phyloP scores from a whole-genome alignment of 164 flowering plant species.

The Stephania cephalantha region DNA sequence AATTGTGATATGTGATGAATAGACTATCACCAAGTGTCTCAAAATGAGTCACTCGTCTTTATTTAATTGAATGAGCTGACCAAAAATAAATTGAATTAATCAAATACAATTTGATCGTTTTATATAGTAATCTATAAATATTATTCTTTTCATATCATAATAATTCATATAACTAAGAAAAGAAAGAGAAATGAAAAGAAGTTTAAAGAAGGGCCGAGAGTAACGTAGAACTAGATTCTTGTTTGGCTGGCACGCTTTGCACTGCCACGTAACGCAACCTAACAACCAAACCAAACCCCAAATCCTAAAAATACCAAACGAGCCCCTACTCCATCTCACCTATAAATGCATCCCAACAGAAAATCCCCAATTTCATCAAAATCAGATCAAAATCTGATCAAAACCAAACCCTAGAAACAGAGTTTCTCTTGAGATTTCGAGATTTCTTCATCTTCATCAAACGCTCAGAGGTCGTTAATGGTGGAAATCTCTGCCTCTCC shows the following conservation, averaged over 20 bases:
- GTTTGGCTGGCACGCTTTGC: background rate
- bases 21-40: too few relatives aligned
- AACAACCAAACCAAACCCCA: background rate
- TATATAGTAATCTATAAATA: too few relatives aligned
- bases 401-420: background rate
- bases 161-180: too few relatives aligned
- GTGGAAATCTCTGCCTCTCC: conserved; percentile 16
- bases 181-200: background rate
- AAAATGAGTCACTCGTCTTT: too few relatives aligned
- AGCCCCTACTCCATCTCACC: background rate
- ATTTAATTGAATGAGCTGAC: too few relatives aligned
- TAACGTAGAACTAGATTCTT: background rate
- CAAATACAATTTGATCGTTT: too few relatives aligned
- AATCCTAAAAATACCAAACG: background rate
- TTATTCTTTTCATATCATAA: too few relatives aligned
- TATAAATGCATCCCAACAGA: background rate
- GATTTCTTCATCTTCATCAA: background rate
- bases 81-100: too few relatives aligned
- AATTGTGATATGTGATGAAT: too few relatives aligned
- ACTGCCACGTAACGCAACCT: background rate
- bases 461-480: conserved; percentile 20
- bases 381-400: background rate
- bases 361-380: background rate
- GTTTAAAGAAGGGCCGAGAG: background rate
- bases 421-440: background rate